Evolutionary conservation across 83 land plant species (phyloP), one percentile per base, ranked within the genome.

Genomic region (Isoetes engelmannii): DNA sequence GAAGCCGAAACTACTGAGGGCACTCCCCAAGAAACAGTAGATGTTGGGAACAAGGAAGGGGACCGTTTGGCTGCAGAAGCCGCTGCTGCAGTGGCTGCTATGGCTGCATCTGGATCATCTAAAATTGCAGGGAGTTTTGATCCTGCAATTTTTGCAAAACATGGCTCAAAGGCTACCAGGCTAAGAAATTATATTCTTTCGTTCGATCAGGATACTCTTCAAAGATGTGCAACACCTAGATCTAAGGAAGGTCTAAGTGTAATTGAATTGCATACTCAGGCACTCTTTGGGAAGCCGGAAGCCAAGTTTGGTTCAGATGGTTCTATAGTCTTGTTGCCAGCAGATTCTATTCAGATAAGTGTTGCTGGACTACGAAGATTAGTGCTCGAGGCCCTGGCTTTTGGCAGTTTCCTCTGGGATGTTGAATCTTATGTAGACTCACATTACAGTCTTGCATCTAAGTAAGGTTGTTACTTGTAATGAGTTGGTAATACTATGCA

Each of bases 371-470:
- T 89, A 73, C 80, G 67, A 61, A 76, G 84, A 46, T 77, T 86
- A 47, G 85, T 89, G 6, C 56, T 86, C 70, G 90, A 89, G 66
- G 92, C 92, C 67, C 87, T 86, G 19, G 85, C 90, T 15, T 86
- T 89, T 72, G 92, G 92, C 21, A 84, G 91, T 53, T 86, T 86
- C 72, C 75, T 88, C 8, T 86, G 90, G 87, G 92, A 89, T 61
- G 87, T 76, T 7, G 92, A 89, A 67, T 80, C 80, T 71, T 79
- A 82, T 71, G 92, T 89, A 5, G 90, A 89, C 57, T 73, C 85
- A 12, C 80, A 87, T 69, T 89, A 86, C 72, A 80, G 78, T 48
- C 82, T 89, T 75, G 85, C 83, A 56, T 62, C 50, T 45, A 82
- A 72, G 50, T 82, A 68, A 81, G 13, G 37, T 28, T 28, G 37